Evolutionary conservation across 2,329 filamentous ascomycete species (phyloP), one percentile per base, ranked within the genome.

Genomic region (Cladophialophora carrionii): DNA sequence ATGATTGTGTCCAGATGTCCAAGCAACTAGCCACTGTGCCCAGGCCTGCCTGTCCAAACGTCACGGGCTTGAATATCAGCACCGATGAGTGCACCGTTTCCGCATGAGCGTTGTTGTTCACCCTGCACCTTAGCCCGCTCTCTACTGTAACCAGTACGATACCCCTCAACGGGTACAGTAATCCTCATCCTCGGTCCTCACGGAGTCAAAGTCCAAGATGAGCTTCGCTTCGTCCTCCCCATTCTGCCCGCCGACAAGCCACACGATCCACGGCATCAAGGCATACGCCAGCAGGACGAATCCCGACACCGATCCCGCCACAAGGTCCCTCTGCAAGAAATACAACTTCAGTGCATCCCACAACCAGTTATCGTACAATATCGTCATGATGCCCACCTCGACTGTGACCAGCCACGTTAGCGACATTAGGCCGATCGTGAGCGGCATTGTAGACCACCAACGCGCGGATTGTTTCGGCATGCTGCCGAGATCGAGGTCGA

Each of bases 201-300:
- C n/a, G 14, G 37, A 51, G 7, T 63, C 61, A 52, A 57, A 52
- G 48, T 53, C 57, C 46, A 49, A 55, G 26, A 59, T 29, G 56
- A 55, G 22, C 51, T 55, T 48, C 4, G 34, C 41, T 26, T 46
- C 17, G 20, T 60, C 57, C 10, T 55, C 43, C 12, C 58, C 31
- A 2, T 9, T 24, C 29, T 52, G 41, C 10, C 20, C 48, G 14
- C 58, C 26, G 6, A 24, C 17, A 1, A 17, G 24, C 53, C 57
- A 67, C 22, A 64, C 53, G 24, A 57, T 32, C 57, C 57, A 62
- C 34, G 65, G 65, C 65, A 67, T 67, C 29, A 57, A 46, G 12
- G 62, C 37, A 31, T 58, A 67, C 52, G 62, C 58, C 53, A 67
- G 41, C 26, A 61, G 32, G 2, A 48, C 65, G 10, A 62, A 14